Evolutionary conservation across 108 stramenopile genomes (phyloP).

Genomic region (Fragilaria radians): DNA sequence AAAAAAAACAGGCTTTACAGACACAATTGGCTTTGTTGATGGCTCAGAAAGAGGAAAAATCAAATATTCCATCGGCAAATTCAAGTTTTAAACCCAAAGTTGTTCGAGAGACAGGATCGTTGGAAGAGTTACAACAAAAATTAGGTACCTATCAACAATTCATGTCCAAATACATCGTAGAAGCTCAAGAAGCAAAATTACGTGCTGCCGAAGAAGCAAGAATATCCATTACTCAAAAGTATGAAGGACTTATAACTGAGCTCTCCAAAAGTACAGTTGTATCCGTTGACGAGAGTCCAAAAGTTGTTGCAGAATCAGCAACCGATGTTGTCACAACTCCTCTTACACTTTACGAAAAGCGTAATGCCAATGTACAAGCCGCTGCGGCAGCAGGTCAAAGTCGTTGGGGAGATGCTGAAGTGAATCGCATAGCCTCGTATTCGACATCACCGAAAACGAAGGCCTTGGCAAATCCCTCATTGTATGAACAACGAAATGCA

Average conservation of each 20-base stretch:
- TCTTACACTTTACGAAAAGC: slow-evolving; percentile 21
- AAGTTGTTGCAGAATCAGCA: background rate
- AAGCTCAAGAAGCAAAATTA: slow-evolving; percentile 58
- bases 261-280: background rate
- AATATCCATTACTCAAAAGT: slow-evolving; percentile 13
- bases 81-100: too few species aligned
- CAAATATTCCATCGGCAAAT: too few species aligned
- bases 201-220: slow-evolving; percentile 26
- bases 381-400: slow-evolving; percentile 66
- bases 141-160: slow-evolving; percentile 60
- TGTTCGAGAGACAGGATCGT: slow-evolving; percentile 14
- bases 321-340: slow-evolving; percentile 12
- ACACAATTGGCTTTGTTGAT: too few species aligned
- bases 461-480: background rate
- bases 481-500: too few species aligned
- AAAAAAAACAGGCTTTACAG: too few species aligned
- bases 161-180: slow-evolving; percentile 73
- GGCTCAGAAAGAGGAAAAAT: too few species aligned
- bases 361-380: slow-evolving; percentile 53
- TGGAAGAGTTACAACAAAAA: slow-evolving; percentile 30
- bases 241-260: slow-evolving; percentile 21
- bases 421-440: slow-evolving; percentile 12
- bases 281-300: background rate
- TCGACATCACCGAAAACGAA: background rate
- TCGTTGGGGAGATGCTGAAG: slow-evolving; percentile 69